Evolutionary conservation across 306 rosid genomes (phyloP).

Genomic region (Pterocarpus santalinus): DNA sequence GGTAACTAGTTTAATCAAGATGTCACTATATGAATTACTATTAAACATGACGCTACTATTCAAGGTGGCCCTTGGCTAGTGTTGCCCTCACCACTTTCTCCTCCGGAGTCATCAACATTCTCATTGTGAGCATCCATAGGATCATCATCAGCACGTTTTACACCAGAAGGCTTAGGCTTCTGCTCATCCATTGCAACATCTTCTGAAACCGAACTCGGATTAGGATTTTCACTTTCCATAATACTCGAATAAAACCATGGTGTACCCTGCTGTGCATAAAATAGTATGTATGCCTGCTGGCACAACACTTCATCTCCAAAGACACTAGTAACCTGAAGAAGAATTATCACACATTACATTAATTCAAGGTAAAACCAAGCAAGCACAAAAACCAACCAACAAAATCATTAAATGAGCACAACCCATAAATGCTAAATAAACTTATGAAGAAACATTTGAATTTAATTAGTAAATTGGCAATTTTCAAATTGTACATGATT

Average conservation of each 20-base stretch:
- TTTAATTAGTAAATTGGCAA: neutral
- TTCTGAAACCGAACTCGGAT: neutral
- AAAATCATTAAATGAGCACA: too few species aligned
- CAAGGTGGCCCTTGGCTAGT: neutral
- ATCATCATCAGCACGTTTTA: neutral
- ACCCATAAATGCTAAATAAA: too few species aligned
- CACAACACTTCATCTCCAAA: constrained; percentile 53
- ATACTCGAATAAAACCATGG: constrained; percentile 64
- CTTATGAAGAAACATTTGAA: neutral
- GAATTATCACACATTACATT: neutral
- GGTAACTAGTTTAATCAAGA: too few species aligned
- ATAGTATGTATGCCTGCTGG: constrained; percentile 69
- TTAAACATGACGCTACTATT: too few species aligned
- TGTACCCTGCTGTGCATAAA: constrained; percentile 71
- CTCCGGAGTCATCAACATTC: neutral
- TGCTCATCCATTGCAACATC: neutral
- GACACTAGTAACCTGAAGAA: constrained; percentile 62
- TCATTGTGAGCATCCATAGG: constrained; percentile 31
- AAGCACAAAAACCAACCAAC: too few species aligned
- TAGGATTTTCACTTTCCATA: constrained; percentile 20
- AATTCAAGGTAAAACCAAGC: too few species aligned
- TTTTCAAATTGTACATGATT: neutral
- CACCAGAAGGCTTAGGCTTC: neutral
- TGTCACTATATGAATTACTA: too few species aligned
- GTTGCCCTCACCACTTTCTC: neutral